Percentiles rank a stretch among this genome's conserved stretches.
phyloP scores from a whole-genome alignment of 805 yeast species.

The Metschnikowia continentalis region DNA sequence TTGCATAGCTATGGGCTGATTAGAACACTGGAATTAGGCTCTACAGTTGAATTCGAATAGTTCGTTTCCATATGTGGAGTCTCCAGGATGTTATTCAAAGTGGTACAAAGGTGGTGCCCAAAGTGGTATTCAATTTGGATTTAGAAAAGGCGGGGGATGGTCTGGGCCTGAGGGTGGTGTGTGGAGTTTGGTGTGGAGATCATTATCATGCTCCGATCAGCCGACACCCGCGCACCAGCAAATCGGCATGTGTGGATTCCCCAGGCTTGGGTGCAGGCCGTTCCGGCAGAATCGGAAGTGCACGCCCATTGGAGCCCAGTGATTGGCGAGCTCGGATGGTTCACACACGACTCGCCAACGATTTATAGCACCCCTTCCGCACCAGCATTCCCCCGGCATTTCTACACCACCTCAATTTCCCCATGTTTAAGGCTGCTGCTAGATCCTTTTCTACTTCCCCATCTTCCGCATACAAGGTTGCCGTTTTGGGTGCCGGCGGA shows the following conservation, averaged over 20 bases:
- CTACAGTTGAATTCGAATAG: too few species aligned
- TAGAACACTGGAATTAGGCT: too few species aligned
- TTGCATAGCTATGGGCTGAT: too few species aligned
- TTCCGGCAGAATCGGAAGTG: constrained; percentile 3
- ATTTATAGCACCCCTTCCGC: constrained; percentile 6
- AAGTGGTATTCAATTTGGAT: too few species aligned
- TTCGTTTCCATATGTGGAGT: too few species aligned
- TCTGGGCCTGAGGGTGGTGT: too few species aligned
- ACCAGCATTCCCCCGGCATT: neutral
- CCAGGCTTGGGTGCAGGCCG: neutral
- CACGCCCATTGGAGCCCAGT: neutral
- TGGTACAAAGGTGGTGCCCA: too few species aligned
- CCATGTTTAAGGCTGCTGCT: constrained; percentile 55
- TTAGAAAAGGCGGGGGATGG: too few species aligned
- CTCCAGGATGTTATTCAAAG: too few species aligned
- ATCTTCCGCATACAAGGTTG: constrained; percentile 62
- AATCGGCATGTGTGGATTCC: neutral
- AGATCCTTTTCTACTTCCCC: constrained; percentile 68
- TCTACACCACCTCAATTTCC: constrained; percentile 5
- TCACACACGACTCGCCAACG: neutral
- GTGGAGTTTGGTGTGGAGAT: too few species aligned
- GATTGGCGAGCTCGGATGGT: constrained; percentile 6
- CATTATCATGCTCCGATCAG: neutral
- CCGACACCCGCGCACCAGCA: neutral
- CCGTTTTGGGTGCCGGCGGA: constrained; percentile 83